Evolutionary conservation across 2,329 filamentous ascomycete genomes (phyloP), one percentile per base, ranked within the genome.

Genomic region (Phyllosticta citrichinensis): DNA sequence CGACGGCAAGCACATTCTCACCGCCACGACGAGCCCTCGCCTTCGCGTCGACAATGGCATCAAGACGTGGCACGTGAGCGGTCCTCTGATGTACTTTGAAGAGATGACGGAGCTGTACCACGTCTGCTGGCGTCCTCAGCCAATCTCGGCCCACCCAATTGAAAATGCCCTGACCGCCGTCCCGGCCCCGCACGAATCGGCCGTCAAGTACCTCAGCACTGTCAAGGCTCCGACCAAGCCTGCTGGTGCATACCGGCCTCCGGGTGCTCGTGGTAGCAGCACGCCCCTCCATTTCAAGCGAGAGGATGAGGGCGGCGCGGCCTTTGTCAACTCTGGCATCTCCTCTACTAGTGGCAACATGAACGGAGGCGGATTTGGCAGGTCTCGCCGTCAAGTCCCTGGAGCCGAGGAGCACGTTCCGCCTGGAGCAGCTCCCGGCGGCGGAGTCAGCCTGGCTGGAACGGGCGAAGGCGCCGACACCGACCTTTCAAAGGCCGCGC

Each of bases 271-370:
- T 66, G 94, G 94, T 58, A 86, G 88, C 64, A 83, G 86, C 59
- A 97, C 94, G 0, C 94, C 94, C 10, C 80, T 97, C 64, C 89
- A 94, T 68, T 99, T 97, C 80, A 96, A 96, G 81, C 91, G 94
- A 62, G 94, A 99, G 75, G 94, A 99, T 66, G 91, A 99, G 76
- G 94, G 94, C 58, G 94, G 94, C 58, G 89, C 89, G 9, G 92
- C 93, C 6, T 95, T 92, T 70, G 79, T 90, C 62, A 87, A 89
- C 74, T 93, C 94, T 65, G 91, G 90, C 27, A 82, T 86, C 27
- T 82, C 87, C 2, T 85, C 85, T n/a, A 72, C 67, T n/a, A 71
- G 70, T 56, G 68, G 83, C 24, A 76, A 78, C 35, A 75, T 76
- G 53, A 58, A 58, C n/a, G 78, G 85, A 55, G 95, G 93, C 69